These are phyloP conservation scores for Boletus vermiculosoides DNA, from an alignment of 768 basidiomycete species.

Conservation along the genomic window DNA sequence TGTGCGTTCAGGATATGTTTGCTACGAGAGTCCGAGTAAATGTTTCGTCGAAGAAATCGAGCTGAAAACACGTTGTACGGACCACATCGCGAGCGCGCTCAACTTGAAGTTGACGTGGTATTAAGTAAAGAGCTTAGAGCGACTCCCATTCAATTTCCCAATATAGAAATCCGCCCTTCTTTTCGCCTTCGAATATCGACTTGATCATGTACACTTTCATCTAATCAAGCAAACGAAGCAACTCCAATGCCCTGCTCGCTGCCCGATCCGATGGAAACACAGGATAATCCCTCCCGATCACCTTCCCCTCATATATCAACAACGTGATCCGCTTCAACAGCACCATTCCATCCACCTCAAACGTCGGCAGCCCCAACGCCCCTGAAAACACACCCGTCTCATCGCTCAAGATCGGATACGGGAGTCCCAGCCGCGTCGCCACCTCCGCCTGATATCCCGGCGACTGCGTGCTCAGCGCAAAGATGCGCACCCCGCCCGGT, in stretches of 20 bases:
- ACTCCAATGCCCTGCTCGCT: constrained; percentile 8
- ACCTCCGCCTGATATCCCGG: constrained; percentile 19
- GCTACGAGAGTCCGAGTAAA: constrained; percentile 40
- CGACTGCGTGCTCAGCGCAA: constrained; percentile 24
- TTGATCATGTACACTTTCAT: too few relatives aligned
- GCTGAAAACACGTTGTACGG: constrained; percentile 10
- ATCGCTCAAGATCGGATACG: constrained; percentile 25
- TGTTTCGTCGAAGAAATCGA: background rate
- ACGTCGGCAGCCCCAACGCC: constrained; percentile 18
- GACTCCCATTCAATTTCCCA: constrained; percentile 1
- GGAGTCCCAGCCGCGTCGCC: constrained; percentile 12
- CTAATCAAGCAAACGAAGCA: constrained; percentile 1
- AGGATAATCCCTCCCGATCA: constrained; percentile 20
- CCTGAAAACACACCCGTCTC: constrained; percentile 6
- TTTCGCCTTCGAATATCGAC: background rate
- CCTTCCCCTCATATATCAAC: constrained; percentile 13
- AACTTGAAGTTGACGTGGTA: too few relatives aligned
- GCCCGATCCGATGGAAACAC: constrained; percentile 23
- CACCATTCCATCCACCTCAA: constrained; percentile 15
- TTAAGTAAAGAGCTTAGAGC: too few relatives aligned
- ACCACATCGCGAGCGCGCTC: constrained; percentile 24
- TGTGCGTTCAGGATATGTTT: constrained; percentile 97
- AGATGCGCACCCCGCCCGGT: constrained; percentile 3
- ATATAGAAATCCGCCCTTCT: background rate
- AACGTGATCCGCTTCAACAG: constrained; percentile 23